Base-by-base conservation (phyloP, 2,329 filamentous ascomycete genomes). In the Fusarium aywerte region DNA sequence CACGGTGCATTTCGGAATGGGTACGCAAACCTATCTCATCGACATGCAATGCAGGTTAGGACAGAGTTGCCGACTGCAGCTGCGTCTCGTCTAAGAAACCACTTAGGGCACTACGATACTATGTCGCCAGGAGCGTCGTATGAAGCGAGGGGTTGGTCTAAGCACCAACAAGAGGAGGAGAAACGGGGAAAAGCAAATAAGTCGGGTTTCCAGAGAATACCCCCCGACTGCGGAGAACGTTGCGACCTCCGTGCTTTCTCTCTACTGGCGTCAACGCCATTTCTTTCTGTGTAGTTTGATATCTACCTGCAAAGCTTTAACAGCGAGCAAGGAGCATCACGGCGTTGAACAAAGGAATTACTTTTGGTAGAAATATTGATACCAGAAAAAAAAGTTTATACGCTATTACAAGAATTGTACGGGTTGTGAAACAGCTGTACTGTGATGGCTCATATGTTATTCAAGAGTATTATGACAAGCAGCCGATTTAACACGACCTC, bases 251-350 rank as follows among this genome's bases (percentile, higher is more conserved):
- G 66, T 50, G 60, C 58, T 61, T 65, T 61, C 29, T 58, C 53
- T 65, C 47, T 43, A 58, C 29, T 62, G 67, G 68, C 61, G 61
- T 73, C 57, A 69, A 67, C 42, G 57, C 58, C 64, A 65, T 65
- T 53, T 68, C 58, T 65, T 71, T 70, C 45, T 60, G 55, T 51
- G 58, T 52, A 70, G 54, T 69, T 50, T 49, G 57, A 62, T 62
- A 62, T 51, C 52, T 69, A 44, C 63, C 57, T 68, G 33, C 32
- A 7, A 54, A 42, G 48, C 59, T 69, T 73, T 62, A 67, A 71
- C 56, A 70, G 70, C 70, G 42, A 68, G 67, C 62, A 67, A 70
- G 68, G 68, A 64, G 68, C 60, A 69, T 36, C 48, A 65, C 32
- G 70, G 70, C 68, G 68, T 72, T 72, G 56, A 44, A 47, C 9